These are phyloP conservation scores for Hygrophila difformis DNA, from an alignment of 257 asterid genomes.

Conservation along the genomic window DNA sequence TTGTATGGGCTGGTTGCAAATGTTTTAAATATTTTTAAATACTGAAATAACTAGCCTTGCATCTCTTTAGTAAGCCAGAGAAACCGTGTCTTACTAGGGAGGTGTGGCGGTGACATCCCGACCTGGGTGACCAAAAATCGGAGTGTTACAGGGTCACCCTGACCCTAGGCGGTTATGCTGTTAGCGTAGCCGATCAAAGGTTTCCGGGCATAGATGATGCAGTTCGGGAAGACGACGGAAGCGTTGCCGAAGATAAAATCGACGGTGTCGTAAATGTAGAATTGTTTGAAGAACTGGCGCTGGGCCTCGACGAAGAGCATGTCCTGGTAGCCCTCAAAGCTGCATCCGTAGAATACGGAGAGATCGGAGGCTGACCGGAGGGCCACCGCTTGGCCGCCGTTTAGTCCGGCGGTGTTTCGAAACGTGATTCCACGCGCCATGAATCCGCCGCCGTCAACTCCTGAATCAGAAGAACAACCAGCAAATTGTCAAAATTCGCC, in stretches of 20 bases:
- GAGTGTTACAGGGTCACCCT: constrained; percentile 89
- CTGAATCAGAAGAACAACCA: constrained; percentile 18
- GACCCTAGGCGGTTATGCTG: constrained; percentile 77
- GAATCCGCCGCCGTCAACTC: constrained; percentile 70
- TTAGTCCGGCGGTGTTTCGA: constrained; percentile 72
- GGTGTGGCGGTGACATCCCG: too few relatives aligned
- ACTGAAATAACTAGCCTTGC: too few relatives aligned
- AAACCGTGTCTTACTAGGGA: too few relatives aligned
- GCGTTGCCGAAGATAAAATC: constrained; percentile 89
- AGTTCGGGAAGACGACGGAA: constrained; percentile 65
- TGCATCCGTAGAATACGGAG: constrained; percentile 68
- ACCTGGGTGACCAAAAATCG: too few relatives aligned
- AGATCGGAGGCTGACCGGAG: constrained; percentile 80
- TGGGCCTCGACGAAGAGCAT: constrained; percentile 70
- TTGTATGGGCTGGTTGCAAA: too few relatives aligned
- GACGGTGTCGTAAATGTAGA: constrained; percentile 61
- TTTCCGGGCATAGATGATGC: constrained; percentile 55
- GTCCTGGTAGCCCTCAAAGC: too few relatives aligned
- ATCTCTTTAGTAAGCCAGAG: too few relatives aligned
- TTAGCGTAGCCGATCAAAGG: constrained; percentile 64
- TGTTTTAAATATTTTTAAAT: too few relatives aligned
- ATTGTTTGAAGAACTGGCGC: constrained; percentile 67
- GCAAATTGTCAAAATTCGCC: too few relatives aligned
- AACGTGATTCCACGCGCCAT: constrained; percentile 82
- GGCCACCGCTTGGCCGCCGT: constrained; percentile 70